Evolutionary conservation across 2,329 filamentous ascomycete species (phyloP), one percentile per base, ranked within the genome.

Genomic region (Aspergillus texensis): DNA sequence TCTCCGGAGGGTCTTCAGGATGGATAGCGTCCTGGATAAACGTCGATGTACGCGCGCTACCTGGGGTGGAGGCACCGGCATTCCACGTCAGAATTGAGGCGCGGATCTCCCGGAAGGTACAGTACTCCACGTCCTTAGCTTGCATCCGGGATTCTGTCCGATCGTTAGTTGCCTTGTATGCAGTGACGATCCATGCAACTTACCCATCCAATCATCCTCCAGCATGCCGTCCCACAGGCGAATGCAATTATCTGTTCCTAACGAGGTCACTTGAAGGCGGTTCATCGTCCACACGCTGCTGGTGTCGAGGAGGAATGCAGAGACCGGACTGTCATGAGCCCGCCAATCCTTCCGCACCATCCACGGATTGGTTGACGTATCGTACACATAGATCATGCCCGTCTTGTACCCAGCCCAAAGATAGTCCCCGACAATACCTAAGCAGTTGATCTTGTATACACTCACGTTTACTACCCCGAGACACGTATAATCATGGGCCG

Each of bases 391-490:
- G 36, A 97, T 88, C 85, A 91, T 96, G 19, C 95, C 95, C 0
- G 92, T 97, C 76, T 94, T 97, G 80, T 94, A 98, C 3, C 90
- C 94, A 32, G 93, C 93, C 95, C 95, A 99, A 0, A 99, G 83
- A 72, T 92, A 87, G 64, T 89, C 86, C 6, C 93, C 94, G 3
- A 93, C 91, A 10, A 93, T 92, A 2, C 89, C 87, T 60, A 99
- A 82, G 41, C 91, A 89, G 75, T 93, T 97, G 78, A 99, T 96
- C 79, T 97, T 98, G 85, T 96, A 98, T 16, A 94, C 86, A 77
- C 93, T 98, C 70, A 97, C 86, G 71, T 89, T 97, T 64, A 98
- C 82, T 41, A 96, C 84, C 6, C 87, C 88, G n/a, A 96, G 74
- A 71, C 92, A 97, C 0, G 88, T 81, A 74, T 91, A 95, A 71